These are phyloP conservation scores for Fusarium xylarioides DNA, from an alignment of 2,329 filamentous ascomycete species.

Conservation along the genomic window DNA sequence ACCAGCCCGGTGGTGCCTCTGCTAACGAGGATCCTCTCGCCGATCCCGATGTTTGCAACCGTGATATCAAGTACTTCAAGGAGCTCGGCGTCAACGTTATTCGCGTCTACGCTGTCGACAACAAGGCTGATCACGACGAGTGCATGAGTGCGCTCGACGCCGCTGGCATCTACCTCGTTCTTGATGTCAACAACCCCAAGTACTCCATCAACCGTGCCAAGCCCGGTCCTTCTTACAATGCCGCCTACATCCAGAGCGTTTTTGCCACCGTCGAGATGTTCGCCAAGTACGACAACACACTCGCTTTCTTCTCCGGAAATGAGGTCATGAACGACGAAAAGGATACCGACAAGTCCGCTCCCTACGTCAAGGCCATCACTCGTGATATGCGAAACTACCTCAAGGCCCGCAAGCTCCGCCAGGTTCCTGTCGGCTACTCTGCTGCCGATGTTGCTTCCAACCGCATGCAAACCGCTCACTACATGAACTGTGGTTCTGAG, in stretches of 20 bases:
- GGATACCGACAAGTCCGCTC: conserved; percentile 71
- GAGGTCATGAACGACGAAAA: conserved; percentile 78
- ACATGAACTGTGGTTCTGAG: conserved; percentile 92
- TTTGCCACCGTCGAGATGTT: conserved; percentile 92
- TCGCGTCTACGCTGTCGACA: conserved; percentile 93
- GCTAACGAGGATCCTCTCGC: conserved; percentile 77
- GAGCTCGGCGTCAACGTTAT: conserved; percentile 89
- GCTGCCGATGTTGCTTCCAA: conserved; percentile 85
- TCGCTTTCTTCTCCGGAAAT: conserved; percentile 86
- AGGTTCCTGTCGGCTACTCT: conserved; percentile 79
- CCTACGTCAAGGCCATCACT: conserved; percentile 81
- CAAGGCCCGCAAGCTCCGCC: conserved; percentile 66
- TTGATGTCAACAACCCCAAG: conserved; percentile 89
- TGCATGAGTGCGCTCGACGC: conserved; percentile 86
- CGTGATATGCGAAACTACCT: conserved; percentile 81
- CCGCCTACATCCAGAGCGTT: conserved; percentile 81
- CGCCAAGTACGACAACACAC: conserved; percentile 82
- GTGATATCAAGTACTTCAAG: conserved; percentile 84
- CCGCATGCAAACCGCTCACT: conserved; percentile 84
- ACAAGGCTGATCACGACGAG: conserved; percentile 79
- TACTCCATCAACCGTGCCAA: conserved; percentile 86
- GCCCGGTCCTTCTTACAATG: conserved; percentile 86
- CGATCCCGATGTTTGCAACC: conserved; percentile 73
- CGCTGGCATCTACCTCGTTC: conserved; percentile 89
- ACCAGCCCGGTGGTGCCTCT: conserved; percentile 69